Conservation (phyloP, 768 basidiomycete genomes). For the Basidioascus undulatus region DNA sequence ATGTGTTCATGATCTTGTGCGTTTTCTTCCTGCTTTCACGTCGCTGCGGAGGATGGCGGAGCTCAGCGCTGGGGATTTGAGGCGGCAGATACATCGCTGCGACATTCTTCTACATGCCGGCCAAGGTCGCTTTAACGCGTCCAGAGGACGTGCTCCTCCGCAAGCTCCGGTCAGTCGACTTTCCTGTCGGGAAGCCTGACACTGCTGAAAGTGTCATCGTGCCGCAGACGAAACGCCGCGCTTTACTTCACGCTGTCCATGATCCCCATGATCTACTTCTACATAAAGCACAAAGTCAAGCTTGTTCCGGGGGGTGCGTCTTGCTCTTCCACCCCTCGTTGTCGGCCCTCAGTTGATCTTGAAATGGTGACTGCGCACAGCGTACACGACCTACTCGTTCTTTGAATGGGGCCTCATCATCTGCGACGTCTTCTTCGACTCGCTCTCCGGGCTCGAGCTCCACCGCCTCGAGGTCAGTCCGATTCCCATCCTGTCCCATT, state of each 20-base stretch:
- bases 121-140: slow-evolving; percentile 22
- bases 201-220: too few species aligned
- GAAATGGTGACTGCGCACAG: slow-evolving; percentile 21
- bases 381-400: slow-evolving; percentile 65
- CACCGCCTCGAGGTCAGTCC: slow-evolving; percentile 27
- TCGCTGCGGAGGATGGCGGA: too few species aligned
- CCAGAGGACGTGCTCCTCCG: slow-evolving; percentile 24
- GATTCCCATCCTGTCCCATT: too few species aligned
- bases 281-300: slow-evolving; percentile 61
- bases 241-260: slow-evolving; percentile 48
- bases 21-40: too few species aligned
- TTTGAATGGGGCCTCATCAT: slow-evolving; percentile 69
- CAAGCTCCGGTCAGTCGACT: neutral
- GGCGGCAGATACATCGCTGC: too few species aligned
- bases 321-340: neutral
- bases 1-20: too few species aligned
- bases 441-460: slow-evolving; percentile 38
- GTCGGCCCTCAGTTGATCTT: neutral
- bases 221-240: slow-evolving; percentile 30
- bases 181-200: neutral
- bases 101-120: too few species aligned
- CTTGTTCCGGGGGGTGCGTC: slow-evolving; percentile 46
- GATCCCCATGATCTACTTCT: slow-evolving; percentile 56
- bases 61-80: too few species aligned
- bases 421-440: slow-evolving; percentile 48